These are phyloP conservation scores for Fraxinus ornus DNA, from an alignment of 305 asterid species.

Conservation along the genomic window DNA sequence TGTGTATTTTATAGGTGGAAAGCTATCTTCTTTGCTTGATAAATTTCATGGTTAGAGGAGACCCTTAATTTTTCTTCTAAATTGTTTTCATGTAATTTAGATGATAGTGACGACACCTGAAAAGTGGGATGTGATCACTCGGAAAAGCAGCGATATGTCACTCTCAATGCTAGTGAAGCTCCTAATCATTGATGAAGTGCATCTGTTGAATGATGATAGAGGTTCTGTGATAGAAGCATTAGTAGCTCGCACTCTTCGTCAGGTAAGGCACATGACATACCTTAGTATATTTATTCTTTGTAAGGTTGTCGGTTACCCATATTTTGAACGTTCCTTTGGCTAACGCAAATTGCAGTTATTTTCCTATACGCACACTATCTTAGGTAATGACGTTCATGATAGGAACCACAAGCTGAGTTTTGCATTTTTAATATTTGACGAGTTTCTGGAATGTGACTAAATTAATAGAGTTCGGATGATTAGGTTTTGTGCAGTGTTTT, in stretches of 20 bases:
- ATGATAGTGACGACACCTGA: slow-evolving; percentile 99
- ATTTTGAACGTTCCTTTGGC: not conserved
- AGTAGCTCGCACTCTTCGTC: slow-evolving; percentile 98
- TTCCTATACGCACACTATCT: not conserved
- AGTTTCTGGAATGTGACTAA: not conserved
- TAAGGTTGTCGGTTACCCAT: slow-evolving; percentile 15
- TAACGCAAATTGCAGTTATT: not conserved
- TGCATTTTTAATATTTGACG: not conserved
- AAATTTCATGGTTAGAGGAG: slow-evolving; percentile 19
- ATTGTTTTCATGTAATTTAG: slow-evolving; percentile 43
- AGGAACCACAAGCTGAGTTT: slow-evolving; percentile 1
- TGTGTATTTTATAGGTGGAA: slow-evolving; percentile 12
- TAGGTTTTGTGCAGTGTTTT: not conserved
- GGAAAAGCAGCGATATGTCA: slow-evolving; percentile 96
- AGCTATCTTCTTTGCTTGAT: slow-evolving; percentile 19
- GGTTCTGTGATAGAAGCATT: slow-evolving; percentile 97
- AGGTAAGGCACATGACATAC: slow-evolving; percentile 49
- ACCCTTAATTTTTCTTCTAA: slow-evolving; percentile 5
- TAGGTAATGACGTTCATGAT: not conserved
- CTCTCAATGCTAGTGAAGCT: slow-evolving; percentile 97
- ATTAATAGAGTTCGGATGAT: not conserved
- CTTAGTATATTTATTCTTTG: slow-evolving; percentile 15
- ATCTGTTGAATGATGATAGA: slow-evolving; percentile 90
- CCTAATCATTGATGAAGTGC: slow-evolving; percentile 96
- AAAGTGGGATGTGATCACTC: slow-evolving; percentile 99